phyloP scores from a whole-genome alignment of 495 filamentous ascomycete species.

The Bombardia bombarda region DNA sequence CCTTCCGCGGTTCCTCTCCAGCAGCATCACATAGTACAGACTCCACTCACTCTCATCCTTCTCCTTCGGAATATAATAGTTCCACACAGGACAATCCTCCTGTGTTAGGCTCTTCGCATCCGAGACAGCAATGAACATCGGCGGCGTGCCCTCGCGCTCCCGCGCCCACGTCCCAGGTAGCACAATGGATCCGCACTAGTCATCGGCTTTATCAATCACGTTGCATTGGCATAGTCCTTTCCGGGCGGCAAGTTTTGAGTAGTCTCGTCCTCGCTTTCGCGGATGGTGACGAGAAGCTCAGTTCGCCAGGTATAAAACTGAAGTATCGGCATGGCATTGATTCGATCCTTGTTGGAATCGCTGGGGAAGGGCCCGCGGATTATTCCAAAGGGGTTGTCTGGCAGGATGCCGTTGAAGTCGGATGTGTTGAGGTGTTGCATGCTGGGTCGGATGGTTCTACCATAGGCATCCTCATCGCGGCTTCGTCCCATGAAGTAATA shows the following conservation, averaged over 20 bases:
- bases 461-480: not conserved
- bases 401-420: not conserved
- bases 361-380: not conserved
- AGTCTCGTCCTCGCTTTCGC: not conserved
- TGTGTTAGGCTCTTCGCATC: constrained; percentile 23
- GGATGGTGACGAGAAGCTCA: not conserved
- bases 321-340: not conserved
- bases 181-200: constrained; percentile 4
- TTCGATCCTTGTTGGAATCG: not conserved
- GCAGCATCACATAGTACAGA: constrained; percentile 10
- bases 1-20: constrained; percentile 5
- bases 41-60: constrained; percentile 8
- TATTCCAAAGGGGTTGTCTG: not conserved
- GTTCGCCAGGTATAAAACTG: constrained; percentile 1
- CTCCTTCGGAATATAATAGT: constrained; percentile 23
- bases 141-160: not conserved
- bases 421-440: not conserved
- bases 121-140: constrained; percentile 24
- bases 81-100: constrained; percentile 23
- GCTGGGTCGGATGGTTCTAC: not conserved
- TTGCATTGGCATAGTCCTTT: not conserved
- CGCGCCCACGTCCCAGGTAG: not conserved
- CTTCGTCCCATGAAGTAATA: not conserved
- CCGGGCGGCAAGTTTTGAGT: not conserved
- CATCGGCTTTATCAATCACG: not conserved